Conservation (phyloP, 768 basidiomycete species). For the Trametes villosa region DNA sequence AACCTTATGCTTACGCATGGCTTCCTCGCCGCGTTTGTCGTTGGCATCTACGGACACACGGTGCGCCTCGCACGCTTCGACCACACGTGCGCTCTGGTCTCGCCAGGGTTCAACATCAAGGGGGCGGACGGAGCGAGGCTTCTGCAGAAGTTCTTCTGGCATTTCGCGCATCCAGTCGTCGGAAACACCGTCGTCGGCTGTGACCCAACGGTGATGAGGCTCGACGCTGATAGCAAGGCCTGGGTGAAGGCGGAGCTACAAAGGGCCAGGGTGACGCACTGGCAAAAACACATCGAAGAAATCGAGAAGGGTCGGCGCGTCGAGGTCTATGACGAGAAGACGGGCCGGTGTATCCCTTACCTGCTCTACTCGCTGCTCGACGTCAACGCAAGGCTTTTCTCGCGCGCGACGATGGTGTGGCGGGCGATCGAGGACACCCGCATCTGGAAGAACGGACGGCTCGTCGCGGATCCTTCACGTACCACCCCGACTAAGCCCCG, state of each 20-base stretch:
- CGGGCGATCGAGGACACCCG: slow-evolving; percentile 17
- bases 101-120: too few species aligned
- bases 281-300: neutral
- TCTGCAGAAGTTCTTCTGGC: slow-evolving; percentile 22
- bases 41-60: slow-evolving; percentile 15
- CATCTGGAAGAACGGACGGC: neutral
- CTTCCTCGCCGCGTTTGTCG: slow-evolving; percentile 10
- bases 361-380: slow-evolving; percentile 8
- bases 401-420: slow-evolving; percentile 20
- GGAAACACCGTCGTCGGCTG: slow-evolving; percentile 4
- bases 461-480: neutral
- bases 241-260: slow-evolving; percentile 6
- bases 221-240: neutral
- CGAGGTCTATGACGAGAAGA: slow-evolving; percentile 5
- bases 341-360: neutral
- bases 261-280: neutral
- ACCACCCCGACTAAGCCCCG: neutral
- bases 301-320: slow-evolving; percentile 4
- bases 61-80: slow-evolving; percentile 22
- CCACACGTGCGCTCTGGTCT: too few species aligned
- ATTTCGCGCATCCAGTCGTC: slow-evolving; percentile 11
- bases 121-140: neutral
- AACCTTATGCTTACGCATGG: too few species aligned
- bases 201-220: slow-evolving; percentile 7
- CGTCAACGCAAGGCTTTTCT: slow-evolving; percentile 16